Conservation (phyloP, 768 basidiomycete species). For the Tricholoma hemisulphureum region DNA sequence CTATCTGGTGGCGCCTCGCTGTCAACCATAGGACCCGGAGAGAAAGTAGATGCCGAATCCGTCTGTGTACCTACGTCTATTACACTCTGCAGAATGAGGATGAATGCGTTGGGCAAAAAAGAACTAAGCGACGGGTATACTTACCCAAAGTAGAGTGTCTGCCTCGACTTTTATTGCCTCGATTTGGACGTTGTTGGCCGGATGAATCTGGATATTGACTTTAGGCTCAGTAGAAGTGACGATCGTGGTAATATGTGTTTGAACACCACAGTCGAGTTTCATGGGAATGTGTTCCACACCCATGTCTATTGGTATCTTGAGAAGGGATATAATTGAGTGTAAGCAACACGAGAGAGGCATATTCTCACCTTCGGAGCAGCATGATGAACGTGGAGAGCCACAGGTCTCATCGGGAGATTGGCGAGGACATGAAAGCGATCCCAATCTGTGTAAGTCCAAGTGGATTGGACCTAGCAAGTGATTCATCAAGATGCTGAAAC, state of each 20-base stretch:
- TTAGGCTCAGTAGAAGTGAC: background rate
- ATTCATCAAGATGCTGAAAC: background rate
- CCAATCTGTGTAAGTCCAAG: too few relatives aligned
- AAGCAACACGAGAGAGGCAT: background rate
- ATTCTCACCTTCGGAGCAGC: too few relatives aligned
- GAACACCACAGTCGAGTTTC: background rate
- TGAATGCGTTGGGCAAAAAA: background rate
- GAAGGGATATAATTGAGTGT: background rate
- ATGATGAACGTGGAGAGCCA: too few relatives aligned
- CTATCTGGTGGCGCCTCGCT: background rate
- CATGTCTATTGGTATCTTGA: background rate
- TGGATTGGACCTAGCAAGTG: background rate
- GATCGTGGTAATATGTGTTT: background rate
- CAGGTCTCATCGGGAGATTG: background rate
- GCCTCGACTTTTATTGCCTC: background rate
- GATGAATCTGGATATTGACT: background rate
- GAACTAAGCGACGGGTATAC: background rate
- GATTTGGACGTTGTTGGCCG: background rate
- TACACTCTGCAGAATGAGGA: background rate
- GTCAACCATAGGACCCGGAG: background rate
- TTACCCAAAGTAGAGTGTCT: background rate
- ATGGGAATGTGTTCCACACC: background rate
- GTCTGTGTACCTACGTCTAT: background rate
- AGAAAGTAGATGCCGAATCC: background rate
- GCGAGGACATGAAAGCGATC: too few relatives aligned